Conservation (phyloP, 768 basidiomycete genomes). For the Tylopilus balloui region DNA sequence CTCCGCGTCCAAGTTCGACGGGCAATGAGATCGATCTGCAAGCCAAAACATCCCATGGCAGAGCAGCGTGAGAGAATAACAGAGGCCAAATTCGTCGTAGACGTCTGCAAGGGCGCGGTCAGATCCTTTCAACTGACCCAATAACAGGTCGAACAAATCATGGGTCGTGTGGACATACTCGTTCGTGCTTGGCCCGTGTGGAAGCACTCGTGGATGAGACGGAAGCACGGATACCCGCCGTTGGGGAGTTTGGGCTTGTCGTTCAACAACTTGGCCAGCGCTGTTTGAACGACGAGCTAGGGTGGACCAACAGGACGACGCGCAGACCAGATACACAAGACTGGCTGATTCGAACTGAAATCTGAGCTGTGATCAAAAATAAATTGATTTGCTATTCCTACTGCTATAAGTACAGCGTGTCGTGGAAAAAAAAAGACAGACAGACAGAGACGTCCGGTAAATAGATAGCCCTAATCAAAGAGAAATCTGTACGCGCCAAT, state of each 20-base stretch:
- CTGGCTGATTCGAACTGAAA: no score
- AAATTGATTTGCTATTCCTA: background rate
- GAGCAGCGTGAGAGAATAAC: conserved; percentile 1
- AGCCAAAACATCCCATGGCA: background rate
- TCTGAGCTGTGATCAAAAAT: no score
- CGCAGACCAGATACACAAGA: no score
- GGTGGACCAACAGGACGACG: background rate
- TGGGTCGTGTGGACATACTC: conserved; percentile 2
- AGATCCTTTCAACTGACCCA: conserved; percentile 13
- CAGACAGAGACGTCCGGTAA: background rate
- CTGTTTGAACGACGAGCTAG: conserved; percentile 1
- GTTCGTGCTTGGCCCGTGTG: background rate
- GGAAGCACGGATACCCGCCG: conserved; percentile 9
- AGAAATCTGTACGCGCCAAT: background rate
- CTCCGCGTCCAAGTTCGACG: background rate
- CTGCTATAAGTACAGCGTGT: background rate
- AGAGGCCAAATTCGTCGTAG: conserved; percentile 4
- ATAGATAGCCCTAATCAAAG: background rate
- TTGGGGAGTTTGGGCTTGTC: background rate
- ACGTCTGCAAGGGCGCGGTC: conserved; percentile 5
- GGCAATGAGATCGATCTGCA: background rate
- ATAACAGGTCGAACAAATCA: background rate
- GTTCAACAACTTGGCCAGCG: background rate
- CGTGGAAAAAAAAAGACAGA: background rate
- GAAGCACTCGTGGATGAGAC: conserved; percentile 12